phyloP scores from a whole-genome alignment of 2,329 filamentous ascomycete species.

The Diplocarpon rosae region DNA sequence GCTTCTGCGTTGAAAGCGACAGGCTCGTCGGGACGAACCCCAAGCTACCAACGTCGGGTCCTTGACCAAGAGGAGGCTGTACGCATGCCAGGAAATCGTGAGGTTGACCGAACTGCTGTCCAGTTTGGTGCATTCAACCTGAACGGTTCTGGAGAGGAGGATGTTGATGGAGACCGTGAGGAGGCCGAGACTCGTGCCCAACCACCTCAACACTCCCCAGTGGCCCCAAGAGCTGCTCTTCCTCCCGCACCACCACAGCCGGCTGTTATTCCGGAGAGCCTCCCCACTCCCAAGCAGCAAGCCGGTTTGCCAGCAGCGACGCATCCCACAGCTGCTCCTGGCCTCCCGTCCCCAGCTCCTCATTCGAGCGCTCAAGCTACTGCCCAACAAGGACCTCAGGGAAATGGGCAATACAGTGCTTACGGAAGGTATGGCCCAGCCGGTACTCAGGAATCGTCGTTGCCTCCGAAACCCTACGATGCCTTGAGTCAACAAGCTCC shows the following conservation, averaged over 20 bases:
- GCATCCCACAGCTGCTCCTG: constrained; percentile 31
- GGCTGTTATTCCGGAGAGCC: constrained; percentile 42
- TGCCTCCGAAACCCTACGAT: constrained; percentile 74
- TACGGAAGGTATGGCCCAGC: constrained; percentile 60
- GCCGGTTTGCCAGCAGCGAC: constrained; percentile 40
- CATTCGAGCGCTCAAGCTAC: constrained; percentile 29
- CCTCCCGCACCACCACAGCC: constrained; percentile 55
- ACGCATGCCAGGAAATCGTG: constrained; percentile 94
- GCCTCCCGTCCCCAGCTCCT: constrained; percentile 28
- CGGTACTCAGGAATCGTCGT: constrained; percentile 47
- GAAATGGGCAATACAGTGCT: constrained; percentile 40
- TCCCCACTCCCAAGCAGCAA: constrained; percentile 34
- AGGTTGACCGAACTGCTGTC: constrained; percentile 83
- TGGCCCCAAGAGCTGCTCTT: constrained; percentile 74
- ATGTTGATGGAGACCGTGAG: constrained; percentile 89
- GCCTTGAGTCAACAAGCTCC: constrained; percentile 69
- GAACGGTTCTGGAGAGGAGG: constrained; percentile 64
- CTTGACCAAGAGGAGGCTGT: constrained; percentile 95
- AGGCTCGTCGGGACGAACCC: constrained; percentile 51
- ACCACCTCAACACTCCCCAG: constrained; percentile 84
- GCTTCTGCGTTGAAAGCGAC: constrained; percentile 71
- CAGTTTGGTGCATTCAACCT: constrained; percentile 95
- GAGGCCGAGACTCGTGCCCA: constrained; percentile 91
- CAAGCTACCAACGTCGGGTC: constrained; percentile 75
- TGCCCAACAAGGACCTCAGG: constrained; percentile 25